Percentiles rank a stretch among this genome's conserved stretches.
phyloP scores from a whole-genome alignment of 1,139 yeast species.

The Diutina ranongensis region DNA sequence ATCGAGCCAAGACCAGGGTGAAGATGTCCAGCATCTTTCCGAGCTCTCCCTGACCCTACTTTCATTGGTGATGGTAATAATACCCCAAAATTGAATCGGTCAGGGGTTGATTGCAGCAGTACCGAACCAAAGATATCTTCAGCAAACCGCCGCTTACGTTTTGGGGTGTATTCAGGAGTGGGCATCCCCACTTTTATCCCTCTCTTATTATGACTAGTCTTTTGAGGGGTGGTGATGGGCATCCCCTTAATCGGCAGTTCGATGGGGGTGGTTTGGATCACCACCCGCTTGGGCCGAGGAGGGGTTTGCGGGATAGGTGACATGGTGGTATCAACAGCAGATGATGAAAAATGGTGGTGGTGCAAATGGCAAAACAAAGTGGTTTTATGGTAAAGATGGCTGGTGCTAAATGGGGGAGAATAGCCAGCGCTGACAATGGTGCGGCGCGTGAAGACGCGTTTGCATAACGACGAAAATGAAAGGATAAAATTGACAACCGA shows the following conservation, averaged over 20 bases:
- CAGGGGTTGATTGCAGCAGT: not conserved
- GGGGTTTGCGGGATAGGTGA: constrained; percentile 3
- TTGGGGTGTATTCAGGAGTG: constrained; percentile 5
- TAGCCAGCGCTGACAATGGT: not conserved
- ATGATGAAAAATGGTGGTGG: not conserved
- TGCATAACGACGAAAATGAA: no score
- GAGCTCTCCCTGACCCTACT: not conserved
- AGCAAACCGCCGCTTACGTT: not conserved
- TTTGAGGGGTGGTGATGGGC: not conserved
- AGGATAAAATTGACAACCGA: no score
- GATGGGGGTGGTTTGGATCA: constrained; percentile 2
- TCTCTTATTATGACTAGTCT: not conserved
- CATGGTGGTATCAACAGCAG: not conserved
- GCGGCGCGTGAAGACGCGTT: no score
- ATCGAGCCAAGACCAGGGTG: not conserved
- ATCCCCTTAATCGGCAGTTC: constrained; percentile 1
- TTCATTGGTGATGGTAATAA: constrained; percentile 2
- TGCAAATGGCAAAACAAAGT: not conserved
- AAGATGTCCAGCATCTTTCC: constrained; percentile 6
- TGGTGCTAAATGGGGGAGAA: not conserved
- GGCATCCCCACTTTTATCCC: not conserved
- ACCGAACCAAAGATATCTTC: constrained; percentile 1
- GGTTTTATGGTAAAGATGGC: not conserved
- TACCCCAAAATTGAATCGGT: constrained; percentile 1
- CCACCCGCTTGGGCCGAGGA: constrained; percentile 2